phyloP scores from a whole-genome alignment of 2,329 filamentous ascomycete species.

The Canariomyces notabilis region DNA sequence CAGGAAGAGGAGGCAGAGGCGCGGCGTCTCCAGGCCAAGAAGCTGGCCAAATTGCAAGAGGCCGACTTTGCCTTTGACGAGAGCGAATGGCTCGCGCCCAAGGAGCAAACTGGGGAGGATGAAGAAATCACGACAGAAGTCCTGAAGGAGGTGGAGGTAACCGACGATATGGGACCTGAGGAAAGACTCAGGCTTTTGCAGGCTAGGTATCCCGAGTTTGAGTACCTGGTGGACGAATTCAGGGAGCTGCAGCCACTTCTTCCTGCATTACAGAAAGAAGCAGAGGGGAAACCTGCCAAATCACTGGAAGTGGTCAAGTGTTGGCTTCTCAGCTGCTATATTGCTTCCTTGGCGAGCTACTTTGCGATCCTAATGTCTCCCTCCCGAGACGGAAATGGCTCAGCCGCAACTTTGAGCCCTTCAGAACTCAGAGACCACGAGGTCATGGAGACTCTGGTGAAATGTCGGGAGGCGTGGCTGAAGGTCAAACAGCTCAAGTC shows the following conservation, averaged over 20 bases:
- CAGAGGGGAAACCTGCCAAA: slow-evolving; percentile 45
- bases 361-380: slow-evolving; percentile 89
- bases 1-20: slow-evolving; percentile 86
- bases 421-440: slow-evolving; percentile 82
- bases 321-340: slow-evolving; percentile 76
- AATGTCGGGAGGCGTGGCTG: slow-evolving; percentile 76
- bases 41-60: slow-evolving; percentile 80
- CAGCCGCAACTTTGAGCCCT: slow-evolving; percentile 61
- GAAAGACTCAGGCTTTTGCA: slow-evolving; percentile 73
- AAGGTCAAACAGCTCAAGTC: slow-evolving; percentile 62
- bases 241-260: slow-evolving; percentile 64
- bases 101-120: slow-evolving; percentile 45
- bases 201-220: slow-evolving; percentile 85
- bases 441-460: slow-evolving; percentile 79
- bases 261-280: slow-evolving; percentile 51
- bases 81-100: slow-evolving; percentile 69
- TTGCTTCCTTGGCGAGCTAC: slow-evolving; percentile 85
- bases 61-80: slow-evolving; percentile 93
- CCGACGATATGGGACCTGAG: slow-evolving; percentile 68
- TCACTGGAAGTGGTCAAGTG: slow-evolving; percentile 66
- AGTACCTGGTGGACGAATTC: slow-evolving; percentile 77
- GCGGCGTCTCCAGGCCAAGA: slow-evolving; percentile 82
- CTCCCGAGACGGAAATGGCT: slow-evolving; percentile 52
- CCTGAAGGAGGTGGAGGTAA: slow-evolving; percentile 77
- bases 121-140: slow-evolving; percentile 73